These are phyloP conservation scores for Cladorrhinum samala DNA, from an alignment of 495 filamentous ascomycete species.

Conservation along the genomic window DNA sequence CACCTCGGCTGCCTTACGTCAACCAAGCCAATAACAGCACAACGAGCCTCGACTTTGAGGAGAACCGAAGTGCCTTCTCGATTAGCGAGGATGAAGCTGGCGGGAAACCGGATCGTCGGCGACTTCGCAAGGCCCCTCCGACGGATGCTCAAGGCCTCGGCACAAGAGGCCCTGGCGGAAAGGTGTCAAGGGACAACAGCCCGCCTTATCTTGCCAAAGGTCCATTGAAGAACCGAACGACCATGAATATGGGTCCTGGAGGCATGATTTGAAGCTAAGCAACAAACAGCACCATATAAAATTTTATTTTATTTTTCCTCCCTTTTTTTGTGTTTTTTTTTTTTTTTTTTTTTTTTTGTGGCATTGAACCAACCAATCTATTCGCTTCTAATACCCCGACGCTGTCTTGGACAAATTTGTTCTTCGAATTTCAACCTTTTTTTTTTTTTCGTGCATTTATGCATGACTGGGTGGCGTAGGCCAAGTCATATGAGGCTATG, in stretches of 20 bases:
- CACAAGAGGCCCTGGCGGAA: conserved; percentile 36
- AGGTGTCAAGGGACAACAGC: conserved; percentile 38
- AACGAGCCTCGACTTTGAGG: conserved; percentile 19
- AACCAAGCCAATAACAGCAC: conserved; percentile 17
- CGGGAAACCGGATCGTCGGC: conserved; percentile 30
- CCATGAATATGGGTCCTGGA: conserved; percentile 31
- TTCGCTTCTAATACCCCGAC: conserved; percentile 7
- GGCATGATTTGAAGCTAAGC: conserved; percentile 45
- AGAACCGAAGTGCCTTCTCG: conserved; percentile 37
- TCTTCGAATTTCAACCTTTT: conserved; percentile 17
- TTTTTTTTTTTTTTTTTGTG: conserved; percentile 16
- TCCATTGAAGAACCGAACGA: conserved; percentile 16
- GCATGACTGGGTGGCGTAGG: neutral
- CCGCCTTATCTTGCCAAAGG: conserved; percentile 25
- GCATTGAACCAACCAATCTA: neutral
- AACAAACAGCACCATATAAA: conserved; percentile 11
- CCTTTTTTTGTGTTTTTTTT: conserved; percentile 20
- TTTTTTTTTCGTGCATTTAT: conserved; percentile 6
- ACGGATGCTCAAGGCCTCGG: conserved; percentile 37
- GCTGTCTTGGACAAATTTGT: conserved; percentile 8
- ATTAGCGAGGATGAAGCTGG: conserved; percentile 46
- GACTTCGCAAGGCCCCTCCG: conserved; percentile 43
- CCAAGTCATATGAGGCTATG: conserved; percentile 21
- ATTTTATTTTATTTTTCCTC: conserved; percentile 26
- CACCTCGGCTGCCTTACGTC: conserved; percentile 19